Conservation (phyloP, 2,329 filamentous ascomycete genomes). For the Drechslerella coelobrocha region DNA sequence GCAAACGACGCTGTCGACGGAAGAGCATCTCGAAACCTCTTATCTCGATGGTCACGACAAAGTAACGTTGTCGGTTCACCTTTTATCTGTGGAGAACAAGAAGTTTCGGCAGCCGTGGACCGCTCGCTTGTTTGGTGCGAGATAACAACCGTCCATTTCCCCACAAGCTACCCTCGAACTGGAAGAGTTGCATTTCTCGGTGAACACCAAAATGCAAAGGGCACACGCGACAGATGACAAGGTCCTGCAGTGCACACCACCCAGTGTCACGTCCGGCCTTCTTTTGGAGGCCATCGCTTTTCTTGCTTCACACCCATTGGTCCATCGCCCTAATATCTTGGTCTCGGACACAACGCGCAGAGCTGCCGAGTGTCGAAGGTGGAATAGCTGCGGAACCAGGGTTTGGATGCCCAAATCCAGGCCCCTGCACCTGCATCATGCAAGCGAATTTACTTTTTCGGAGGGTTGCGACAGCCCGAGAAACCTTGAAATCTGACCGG, state of each 20-base stretch:
- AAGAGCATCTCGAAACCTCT: conserved; percentile 14
- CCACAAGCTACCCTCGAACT: conserved; percentile 43
- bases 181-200: conserved; percentile 42
- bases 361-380: conserved; percentile 30
- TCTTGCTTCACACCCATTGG: too few species aligned
- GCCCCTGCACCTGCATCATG: conserved; percentile 40
- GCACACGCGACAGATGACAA: conserved; percentile 29
- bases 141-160: conserved; percentile 23
- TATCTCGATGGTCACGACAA: conserved; percentile 23
- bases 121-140: conserved; percentile 28
- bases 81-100: conserved; percentile 43
- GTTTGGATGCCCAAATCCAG: conserved; percentile 31
- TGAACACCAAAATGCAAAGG: conserved; percentile 8
- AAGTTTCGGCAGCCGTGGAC: conserved; percentile 1
- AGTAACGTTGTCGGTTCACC: conserved; percentile 43
- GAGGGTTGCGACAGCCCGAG: conserved; percentile 48
- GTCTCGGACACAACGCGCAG: too few species aligned
- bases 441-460: conserved; percentile 48
- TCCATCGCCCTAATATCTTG: too few species aligned
- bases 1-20: conserved; percentile 16
- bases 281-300: not conserved
- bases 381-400: conserved; percentile 25
- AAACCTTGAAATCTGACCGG: conserved; percentile 35
- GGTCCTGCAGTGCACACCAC: conserved; percentile 4
- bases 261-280: conserved; percentile 1